A percentile compares a stretch with the other conserved stretches of the same genome.
Conservation (phyloP, 495 filamentous ascomycete species). For the Gamarada debralockiae region DNA sequence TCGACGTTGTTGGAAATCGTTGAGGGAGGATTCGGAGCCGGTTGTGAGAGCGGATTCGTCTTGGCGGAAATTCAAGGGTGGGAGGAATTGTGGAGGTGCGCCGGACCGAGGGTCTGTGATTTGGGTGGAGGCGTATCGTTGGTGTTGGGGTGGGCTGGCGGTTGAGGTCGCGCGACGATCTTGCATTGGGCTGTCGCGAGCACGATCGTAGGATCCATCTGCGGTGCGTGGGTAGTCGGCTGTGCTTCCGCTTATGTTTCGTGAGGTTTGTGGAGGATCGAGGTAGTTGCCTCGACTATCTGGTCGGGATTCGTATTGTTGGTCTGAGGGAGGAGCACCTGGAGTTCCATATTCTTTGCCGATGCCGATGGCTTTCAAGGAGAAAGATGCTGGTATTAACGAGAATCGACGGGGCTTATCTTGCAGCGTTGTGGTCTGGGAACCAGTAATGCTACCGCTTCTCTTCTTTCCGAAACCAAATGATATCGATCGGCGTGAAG, state of each 20-base stretch:
- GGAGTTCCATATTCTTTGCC: conserved; percentile 39
- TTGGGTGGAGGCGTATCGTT: conserved; percentile 20
- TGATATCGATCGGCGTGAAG: conserved; percentile 68
- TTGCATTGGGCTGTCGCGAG: conserved; percentile 16
- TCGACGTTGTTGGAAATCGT: conserved; percentile 23
- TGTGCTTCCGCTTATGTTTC: conserved; percentile 37
- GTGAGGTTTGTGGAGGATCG: conserved; percentile 27
- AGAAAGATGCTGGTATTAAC: conserved; percentile 73
- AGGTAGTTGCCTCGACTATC: conserved; percentile 15
- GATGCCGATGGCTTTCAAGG: conserved; percentile 53
- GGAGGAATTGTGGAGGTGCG: conserved; percentile 30
- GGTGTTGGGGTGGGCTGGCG: conserved; percentile 27
- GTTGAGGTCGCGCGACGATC: conserved; percentile 18
- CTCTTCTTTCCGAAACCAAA: conserved; percentile 70
- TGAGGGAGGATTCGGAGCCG: conserved; percentile 45
- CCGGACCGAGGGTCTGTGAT: conserved; percentile 35
- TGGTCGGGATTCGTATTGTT: conserved; percentile 32
- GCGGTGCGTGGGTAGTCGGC: conserved; percentile 21
- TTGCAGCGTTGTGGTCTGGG: conserved; percentile 40
- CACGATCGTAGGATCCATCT: conserved; percentile 21
- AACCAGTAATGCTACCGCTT: conserved; percentile 48
- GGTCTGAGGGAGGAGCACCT: conserved; percentile 39
- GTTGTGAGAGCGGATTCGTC: conserved; percentile 41
- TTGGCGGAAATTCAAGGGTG: conserved; percentile 34
- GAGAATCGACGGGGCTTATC: conserved; percentile 71